These are phyloP conservation scores for Tolypocladium pustulatum DNA, from an alignment of 2,329 filamentous ascomycete genomes.

Conservation along the genomic window DNA sequence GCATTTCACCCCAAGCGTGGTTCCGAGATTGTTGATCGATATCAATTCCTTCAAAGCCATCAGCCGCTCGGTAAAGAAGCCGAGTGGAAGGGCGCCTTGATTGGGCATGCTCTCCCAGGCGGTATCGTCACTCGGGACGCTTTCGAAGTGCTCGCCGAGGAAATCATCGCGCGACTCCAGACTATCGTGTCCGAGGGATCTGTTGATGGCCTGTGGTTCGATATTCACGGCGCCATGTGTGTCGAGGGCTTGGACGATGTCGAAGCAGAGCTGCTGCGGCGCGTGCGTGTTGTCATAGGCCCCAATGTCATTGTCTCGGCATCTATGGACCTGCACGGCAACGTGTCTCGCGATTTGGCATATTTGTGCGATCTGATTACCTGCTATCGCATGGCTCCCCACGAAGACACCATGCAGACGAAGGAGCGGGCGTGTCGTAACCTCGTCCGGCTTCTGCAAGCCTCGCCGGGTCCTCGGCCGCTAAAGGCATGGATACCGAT, in stretches of 20 bases:
- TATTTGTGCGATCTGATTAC: slow-evolving; percentile 41
- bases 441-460: slow-evolving; percentile 27
- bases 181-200: slow-evolving; percentile 20
- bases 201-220: slow-evolving; percentile 42
- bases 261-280: slow-evolving; percentile 35
- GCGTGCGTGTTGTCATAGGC: slow-evolving; percentile 34
- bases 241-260: slow-evolving; percentile 37
- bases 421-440: slow-evolving; percentile 40
- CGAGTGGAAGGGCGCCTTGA: slow-evolving; percentile 38
- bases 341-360: slow-evolving; percentile 36
- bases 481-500: slow-evolving; percentile 42
- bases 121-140: slow-evolving; percentile 33
- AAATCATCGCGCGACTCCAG: slow-evolving; percentile 28
- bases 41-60: slow-evolving; percentile 31
- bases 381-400: slow-evolving; percentile 42
- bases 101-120: slow-evolving; percentile 40
- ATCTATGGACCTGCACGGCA: slow-evolving; percentile 46
- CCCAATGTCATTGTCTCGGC: slow-evolving; percentile 36
- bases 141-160: slow-evolving; percentile 31
- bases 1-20: slow-evolving; percentile 39
- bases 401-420: slow-evolving; percentile 38
- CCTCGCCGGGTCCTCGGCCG: slow-evolving; percentile 21
- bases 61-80: slow-evolving; percentile 29
- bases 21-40: slow-evolving; percentile 29
- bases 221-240: slow-evolving; percentile 46